Base-by-base conservation (phyloP, 1,139 yeast genomes). In the Kazachstania sp. region DNA sequence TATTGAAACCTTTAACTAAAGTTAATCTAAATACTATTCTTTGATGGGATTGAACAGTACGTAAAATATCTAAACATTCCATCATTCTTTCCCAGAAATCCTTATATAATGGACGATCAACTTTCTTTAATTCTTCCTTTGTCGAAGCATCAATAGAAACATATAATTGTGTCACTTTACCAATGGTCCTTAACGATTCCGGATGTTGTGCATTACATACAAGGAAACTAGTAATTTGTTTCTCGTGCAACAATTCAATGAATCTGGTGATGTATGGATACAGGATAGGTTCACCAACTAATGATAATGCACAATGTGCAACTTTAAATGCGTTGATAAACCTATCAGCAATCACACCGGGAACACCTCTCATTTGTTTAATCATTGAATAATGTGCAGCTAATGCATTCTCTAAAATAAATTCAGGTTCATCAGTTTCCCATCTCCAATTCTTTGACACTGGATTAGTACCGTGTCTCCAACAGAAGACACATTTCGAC, bases 131-230 rank as follows among this genome's bases (percentile, higher is more conserved):
- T 54, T 85, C 87, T 26, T 76, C 74, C 64, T 83, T 86, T 18
- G 88, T 84, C 32, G 95, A 84, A 0, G 97, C 97, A 70, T 88
- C 97, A 56, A 88, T 88, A 48, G 95, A 85, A 19, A 88, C 96
- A 59, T 88, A 88, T 47, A 88, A 72, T 67, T 88, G 97, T 1
- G 97, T 88, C 4, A 88, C 97, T 57, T 82, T 83, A 28, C 76
- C 67, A 59, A 88, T 71, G 7, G 74, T 73, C 23, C 77, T 80
- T 54, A 88, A 72, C 52, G 87, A 83, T 51, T 83, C 90, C 1
- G 97, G 97, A 66, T 88, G 97, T 68, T 88, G 97, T 11, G 97
- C 97, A 64, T 88, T 88, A 69, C 97, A 88, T 15, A 88, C 97
- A 60, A 88, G 73, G 66, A 88, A 88, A 48, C 95, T 82, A 2